A percentile compares a stretch with the other conserved stretches of the same genome.
These are phyloP conservation scores for Saccharum hybrid DNA, from an alignment of 202 grass and related monocot species.

Conservation along the genomic window DNA sequence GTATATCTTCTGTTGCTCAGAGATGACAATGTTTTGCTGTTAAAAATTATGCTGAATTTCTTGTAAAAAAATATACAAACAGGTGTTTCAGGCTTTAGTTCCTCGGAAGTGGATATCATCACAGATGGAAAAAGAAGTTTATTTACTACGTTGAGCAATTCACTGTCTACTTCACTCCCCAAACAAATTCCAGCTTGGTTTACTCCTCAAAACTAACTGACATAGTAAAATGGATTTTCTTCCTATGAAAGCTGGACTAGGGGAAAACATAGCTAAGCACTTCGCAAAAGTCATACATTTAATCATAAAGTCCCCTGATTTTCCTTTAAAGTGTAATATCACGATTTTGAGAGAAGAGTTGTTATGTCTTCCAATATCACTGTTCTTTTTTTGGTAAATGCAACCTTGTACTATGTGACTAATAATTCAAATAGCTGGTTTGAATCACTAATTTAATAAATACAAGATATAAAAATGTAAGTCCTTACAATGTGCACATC, in stretches of 20 bases:
- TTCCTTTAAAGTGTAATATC: background rate
- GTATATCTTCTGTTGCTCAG: conserved; percentile 7
- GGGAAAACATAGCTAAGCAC: background rate
- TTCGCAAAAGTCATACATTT: background rate
- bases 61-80: background rate
- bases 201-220: background rate
- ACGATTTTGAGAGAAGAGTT: conserved; percentile 8
- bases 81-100: background rate
- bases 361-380: conserved; percentile 19
- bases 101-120: background rate
- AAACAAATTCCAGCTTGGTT: background rate
- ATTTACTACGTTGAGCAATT: background rate
- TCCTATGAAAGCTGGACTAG: background rate
- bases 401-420: conserved; percentile 1
- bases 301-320: too few species aligned
- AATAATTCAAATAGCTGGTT: conserved; percentile 15
- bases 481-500: conserved; percentile 2
- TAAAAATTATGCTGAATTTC: background rate
- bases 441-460: background rate
- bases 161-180: background rate
- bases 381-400: conserved; percentile 3
- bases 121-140: background rate
- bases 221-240: background rate
- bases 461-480: conserved; percentile 12
- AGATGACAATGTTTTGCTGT: background rate